These are phyloP conservation scores for Fusarium neocosmosporiellum DNA, from an alignment of 2,329 filamentous ascomycete genomes.

Conservation along the genomic window DNA sequence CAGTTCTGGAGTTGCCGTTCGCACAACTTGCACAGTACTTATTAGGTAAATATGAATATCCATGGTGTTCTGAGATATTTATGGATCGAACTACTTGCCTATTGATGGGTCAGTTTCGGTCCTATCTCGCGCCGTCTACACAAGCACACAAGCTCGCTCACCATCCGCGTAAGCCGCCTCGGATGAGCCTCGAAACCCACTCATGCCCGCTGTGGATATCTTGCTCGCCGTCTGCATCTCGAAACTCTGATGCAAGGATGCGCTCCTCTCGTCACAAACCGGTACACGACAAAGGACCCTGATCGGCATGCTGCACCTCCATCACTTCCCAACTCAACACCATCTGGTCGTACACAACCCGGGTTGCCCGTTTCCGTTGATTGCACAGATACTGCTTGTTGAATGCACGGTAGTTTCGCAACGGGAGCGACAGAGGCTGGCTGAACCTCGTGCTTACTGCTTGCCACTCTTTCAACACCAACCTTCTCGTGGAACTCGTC, in stretches of 20 bases:
- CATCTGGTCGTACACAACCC: background rate
- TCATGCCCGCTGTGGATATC: conserved; percentile 3
- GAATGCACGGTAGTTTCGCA: background rate
- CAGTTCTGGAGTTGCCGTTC: background rate
- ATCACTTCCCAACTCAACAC: conserved; percentile 2
- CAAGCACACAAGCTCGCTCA: conserved; percentile 5
- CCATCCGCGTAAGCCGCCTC: conserved; percentile 1
- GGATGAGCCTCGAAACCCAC: conserved; percentile 3
- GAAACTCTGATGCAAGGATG: background rate
- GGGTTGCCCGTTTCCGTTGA: background rate
- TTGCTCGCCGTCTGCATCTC: conserved; percentile 6
- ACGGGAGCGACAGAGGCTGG: background rate
- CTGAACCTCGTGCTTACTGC: background rate
- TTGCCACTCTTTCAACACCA: background rate
- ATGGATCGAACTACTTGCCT: conserved; percentile 1
- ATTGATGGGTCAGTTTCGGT: conserved; percentile 20
- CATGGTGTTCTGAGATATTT: background rate
- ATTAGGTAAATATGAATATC: background rate
- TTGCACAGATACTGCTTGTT: background rate
- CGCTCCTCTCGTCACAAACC: background rate
- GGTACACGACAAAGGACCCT: conserved; percentile 26
- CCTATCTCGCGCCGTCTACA: conserved; percentile 20
- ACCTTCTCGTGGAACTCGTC: background rate
- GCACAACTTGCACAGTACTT: background rate
- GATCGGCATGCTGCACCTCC: conserved; percentile 25